phyloP scores from a whole-genome alignment of 2,329 filamentous ascomycete species.

The Chalara sp. region DNA sequence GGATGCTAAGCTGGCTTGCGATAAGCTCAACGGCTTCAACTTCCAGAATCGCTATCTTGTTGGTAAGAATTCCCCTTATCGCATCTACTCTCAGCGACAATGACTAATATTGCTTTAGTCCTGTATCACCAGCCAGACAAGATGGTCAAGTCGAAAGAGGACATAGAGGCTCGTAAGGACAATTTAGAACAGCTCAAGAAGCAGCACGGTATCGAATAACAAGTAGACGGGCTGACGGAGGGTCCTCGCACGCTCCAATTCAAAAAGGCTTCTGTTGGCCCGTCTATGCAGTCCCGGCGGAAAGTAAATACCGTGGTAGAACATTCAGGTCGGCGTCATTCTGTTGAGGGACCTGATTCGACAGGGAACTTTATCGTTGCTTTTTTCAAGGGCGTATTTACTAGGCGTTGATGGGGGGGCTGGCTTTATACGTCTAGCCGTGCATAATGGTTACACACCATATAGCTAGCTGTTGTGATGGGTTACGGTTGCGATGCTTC shows the following conservation, averaged over 20 bases:
- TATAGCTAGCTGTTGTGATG: too few relatives aligned
- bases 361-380: constrained; percentile 17
- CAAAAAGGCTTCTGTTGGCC: constrained; percentile 13
- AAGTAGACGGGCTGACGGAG: constrained; percentile 64
- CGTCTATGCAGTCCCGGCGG: constrained; percentile 16
- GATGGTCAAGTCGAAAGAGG: constrained; percentile 82
- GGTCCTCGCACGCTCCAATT: constrained; percentile 3
- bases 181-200: constrained; percentile 97
- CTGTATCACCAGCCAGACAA: constrained; percentile 74
- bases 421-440: neutral
- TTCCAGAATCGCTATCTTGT: constrained; percentile 99
- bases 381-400: constrained; percentile 13
- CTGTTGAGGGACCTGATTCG: constrained; percentile 21
- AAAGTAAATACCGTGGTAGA: constrained; percentile 5
- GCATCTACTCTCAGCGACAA: neutral
- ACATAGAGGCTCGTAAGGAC: constrained; percentile 88
- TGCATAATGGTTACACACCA: too few relatives aligned
- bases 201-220: constrained; percentile 98
- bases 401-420: constrained; percentile 17
- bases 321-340: constrained; percentile 2
- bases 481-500: too few relatives aligned
- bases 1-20: constrained; percentile 97
- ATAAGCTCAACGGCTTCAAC: constrained; percentile 99
- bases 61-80: constrained; percentile 51
- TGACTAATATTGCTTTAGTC: constrained; percentile 35